Evolutionary conservation across 169 alveolate species (phyloP), one percentile per base, ranked within the genome.

Genomic region (Plasmodium yoelii): DNA sequence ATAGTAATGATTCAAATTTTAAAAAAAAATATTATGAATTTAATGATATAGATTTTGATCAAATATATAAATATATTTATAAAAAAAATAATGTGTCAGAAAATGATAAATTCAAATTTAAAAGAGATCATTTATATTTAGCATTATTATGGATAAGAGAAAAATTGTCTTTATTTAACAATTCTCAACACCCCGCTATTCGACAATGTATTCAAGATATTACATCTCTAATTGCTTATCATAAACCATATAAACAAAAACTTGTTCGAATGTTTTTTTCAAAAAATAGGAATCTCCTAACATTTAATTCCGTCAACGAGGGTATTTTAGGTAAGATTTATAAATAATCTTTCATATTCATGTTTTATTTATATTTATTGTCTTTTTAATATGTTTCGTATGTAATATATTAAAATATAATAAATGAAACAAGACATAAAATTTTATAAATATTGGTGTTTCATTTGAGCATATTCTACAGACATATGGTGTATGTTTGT

Each of bases 221-320:
- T 2, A 82, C 90, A 19, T 82, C 90, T 18, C 57, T 82, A 46
- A 82, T 82, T 53, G 90, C 90, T 12, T 82, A 82, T 82, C 82
- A 82, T 18, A 82, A 82, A 70, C 90, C 90, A 13, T 82, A 82
- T 61, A 82, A 82, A 64, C 69, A 82, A 60, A 82, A 70, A 82
- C 82, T 53, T n/a, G 90, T 82, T 67, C 84, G 90, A 47, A 82
- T 82, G 82, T 82, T 82, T 53, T 82, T 82, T 61, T 82, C 90
- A 18, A 67, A 68, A 44, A 82, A 55, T 70, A 82, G 90, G 47
- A 82, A 82, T 44, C 42, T 82, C 22, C 34, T 82, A 49, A 82
- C 90, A 0, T 82, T 65, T 61, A 82, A 70, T 67, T 65, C 80
- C 13, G 42, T 82, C 15, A 82, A 82, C 42, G 90, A 82, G 59